Base-by-base conservation (phyloP, 2,329 filamentous ascomycete species). In the Pestalotiopsis sp. region DNA sequence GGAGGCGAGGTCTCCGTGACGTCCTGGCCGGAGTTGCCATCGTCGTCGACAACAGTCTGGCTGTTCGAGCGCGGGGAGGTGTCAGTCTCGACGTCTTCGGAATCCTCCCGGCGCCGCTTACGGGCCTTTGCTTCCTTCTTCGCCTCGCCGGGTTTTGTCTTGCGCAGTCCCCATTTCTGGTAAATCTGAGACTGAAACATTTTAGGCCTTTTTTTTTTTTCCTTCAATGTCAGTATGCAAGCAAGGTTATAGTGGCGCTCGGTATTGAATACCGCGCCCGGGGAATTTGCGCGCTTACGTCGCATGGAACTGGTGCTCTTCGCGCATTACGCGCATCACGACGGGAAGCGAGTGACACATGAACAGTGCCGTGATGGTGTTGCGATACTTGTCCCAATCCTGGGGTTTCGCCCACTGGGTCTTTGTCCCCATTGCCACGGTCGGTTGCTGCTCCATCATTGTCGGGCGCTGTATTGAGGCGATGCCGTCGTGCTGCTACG, bases 141-240 rank as follows among this genome's bases (percentile, higher is more conserved):
- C 12, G 52, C 52, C 27, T 59, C 64, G 3, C 64, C 52, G 1
- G 59, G 49, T 2, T 55, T 49, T 5, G 60, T 63, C 41, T 69
- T 69, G 6, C 68, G 66, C 38, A 69, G 4, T 3, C 66, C 66
- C 68, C 68, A 69, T 65, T 68, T 69, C 49, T 69, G 68, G 20
- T 68, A 69, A n/a, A 69, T 62, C 3, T 69, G 68, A 1, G 64
- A 60, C 36, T 69, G 66, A 25, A 68, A 69, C 68, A 69, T 69
- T 41, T 69, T 69, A 9, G 68, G 62, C 25, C 68, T 69, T 31
- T 6, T n/a, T n/a, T n/a, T n/a, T n/a, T n/a, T n/a, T n/a, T n/a
- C n/a, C n/a, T n/a, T n/a, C n/a, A n/a, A n/a, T n/a, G n/a, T n/a
- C n/a, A n/a, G n/a, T n/a, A n/a, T n/a, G n/a, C n/a, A n/a, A n/a